Evolutionary conservation across 805 yeast genomes (phyloP).

Genomic region (Phaffomyces antillensis): DNA sequence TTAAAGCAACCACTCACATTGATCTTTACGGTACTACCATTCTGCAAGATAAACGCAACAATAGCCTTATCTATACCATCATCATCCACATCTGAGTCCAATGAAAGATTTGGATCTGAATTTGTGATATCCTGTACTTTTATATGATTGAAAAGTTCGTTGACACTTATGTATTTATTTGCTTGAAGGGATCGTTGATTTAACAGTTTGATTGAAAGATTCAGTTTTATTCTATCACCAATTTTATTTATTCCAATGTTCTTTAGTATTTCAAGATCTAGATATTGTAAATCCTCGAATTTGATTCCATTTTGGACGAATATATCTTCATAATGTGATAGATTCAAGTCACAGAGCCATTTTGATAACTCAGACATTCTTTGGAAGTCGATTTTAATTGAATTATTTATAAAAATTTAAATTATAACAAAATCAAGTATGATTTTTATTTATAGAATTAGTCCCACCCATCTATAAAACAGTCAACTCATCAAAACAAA

Average conservation of each 20-base stretch:
- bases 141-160: conserved; percentile 2
- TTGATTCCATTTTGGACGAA: conserved; percentile 14
- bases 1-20: conserved; percentile 75
- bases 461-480: too few relatives aligned
- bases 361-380: too few relatives aligned
- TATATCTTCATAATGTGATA: not conserved
- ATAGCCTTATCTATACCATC: conserved; percentile 10
- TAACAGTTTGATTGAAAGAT: conserved; percentile 20
- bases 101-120: not conserved
- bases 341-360: conserved; percentile 3
- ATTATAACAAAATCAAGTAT: too few relatives aligned
- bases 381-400: too few relatives aligned
- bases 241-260: conserved; percentile 70
- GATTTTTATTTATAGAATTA: too few relatives aligned
- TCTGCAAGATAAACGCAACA: conserved; percentile 68
- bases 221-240: conserved; percentile 75
- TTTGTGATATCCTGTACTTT: conserved; percentile 13
- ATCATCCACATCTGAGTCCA: too few relatives aligned
- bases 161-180: too few relatives aligned
- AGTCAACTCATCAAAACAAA: not conserved
- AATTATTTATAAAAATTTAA: too few relatives aligned
- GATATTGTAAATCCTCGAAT: conserved; percentile 21
- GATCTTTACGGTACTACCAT: conserved; percentile 62
- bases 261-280: conserved; percentile 57
- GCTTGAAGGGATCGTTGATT: too few relatives aligned